A percentile compares a stretch with the other conserved stretches of the same genome.
phyloP scores from a whole-genome alignment of 2,329 filamentous ascomycete genomes.

The Geosmithia morbida region DNA sequence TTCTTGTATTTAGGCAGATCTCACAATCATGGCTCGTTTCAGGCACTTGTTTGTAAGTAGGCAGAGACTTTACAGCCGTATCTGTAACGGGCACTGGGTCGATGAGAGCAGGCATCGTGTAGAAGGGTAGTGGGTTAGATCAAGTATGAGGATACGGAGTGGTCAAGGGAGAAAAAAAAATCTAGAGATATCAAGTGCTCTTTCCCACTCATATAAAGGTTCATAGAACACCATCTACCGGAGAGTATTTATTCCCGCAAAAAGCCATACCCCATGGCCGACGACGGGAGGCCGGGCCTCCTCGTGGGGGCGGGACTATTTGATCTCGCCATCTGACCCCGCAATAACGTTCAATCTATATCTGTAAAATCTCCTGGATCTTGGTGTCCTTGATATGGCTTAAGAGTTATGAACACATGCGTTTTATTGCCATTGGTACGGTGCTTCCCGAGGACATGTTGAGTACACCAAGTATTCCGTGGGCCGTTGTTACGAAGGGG shows the following conservation, averaged over 20 bases:
- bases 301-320: not conserved
- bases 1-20: slow-evolving; percentile 1
- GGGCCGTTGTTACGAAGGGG: not conserved
- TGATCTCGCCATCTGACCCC: not conserved
- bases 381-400: not conserved
- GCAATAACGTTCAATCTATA: not conserved
- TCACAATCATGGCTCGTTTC: slow-evolving; percentile 19
- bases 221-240: not conserved
- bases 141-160: not conserved
- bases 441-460: not conserved
- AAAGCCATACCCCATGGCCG: too few relatives aligned
- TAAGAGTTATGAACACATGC: not conserved
- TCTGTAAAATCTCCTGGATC: not conserved
- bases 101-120: not conserved
- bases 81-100: not conserved
- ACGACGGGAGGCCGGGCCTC: not conserved
- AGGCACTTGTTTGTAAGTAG: slow-evolving; percentile 16
- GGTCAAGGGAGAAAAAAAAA: not conserved
- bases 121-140: not conserved
- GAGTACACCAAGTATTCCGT: not conserved
- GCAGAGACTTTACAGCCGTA: slow-evolving; percentile 4
- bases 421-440: not conserved
- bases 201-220: not conserved
- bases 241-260: not conserved
- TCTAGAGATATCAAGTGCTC: not conserved